These are phyloP conservation scores for Neurospora sp. DNA, from an alignment of 495 filamentous ascomycete species.

Conservation along the genomic window DNA sequence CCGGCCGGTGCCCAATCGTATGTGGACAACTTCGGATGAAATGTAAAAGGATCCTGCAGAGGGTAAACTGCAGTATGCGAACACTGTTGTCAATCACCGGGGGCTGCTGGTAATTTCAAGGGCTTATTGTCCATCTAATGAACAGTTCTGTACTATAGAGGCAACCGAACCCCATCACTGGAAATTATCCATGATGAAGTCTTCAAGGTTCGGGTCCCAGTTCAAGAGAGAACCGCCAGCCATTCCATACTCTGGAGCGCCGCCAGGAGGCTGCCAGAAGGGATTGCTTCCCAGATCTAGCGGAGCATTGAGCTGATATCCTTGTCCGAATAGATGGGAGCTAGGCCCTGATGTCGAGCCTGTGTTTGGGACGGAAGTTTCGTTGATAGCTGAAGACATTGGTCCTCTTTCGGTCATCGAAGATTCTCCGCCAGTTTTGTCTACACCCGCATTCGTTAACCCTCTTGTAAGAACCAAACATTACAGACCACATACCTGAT, in stretches of 20 bases:
- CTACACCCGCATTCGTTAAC: neutral
- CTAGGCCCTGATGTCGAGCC: neutral
- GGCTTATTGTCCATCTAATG: neutral
- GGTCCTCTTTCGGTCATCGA: neutral
- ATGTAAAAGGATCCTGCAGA: neutral
- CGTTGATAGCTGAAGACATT: neutral
- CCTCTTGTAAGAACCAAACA: neutral
- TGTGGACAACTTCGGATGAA: neutral
- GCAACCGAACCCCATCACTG: neutral
- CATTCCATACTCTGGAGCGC: constrained; percentile 1
- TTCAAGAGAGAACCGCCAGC: constrained; percentile 5
- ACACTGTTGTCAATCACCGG: neutral
- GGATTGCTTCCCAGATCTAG: constrained; percentile 3
- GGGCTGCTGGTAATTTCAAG: neutral
- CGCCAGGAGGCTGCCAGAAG: constrained; percentile 9
- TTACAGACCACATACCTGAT: neutral
- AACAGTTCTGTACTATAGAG: neutral
- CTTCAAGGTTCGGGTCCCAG: constrained; percentile 15
- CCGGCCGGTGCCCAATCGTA: neutral
- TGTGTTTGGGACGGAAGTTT: neutral
- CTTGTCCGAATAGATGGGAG: neutral
- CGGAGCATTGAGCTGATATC: neutral
- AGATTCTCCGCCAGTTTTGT: neutral
- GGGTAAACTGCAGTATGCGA: neutral
- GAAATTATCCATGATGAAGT: neutral